phyloP scores from a whole-genome alignment of 345 rosid genomes.

The Pistacia vera region DNA sequence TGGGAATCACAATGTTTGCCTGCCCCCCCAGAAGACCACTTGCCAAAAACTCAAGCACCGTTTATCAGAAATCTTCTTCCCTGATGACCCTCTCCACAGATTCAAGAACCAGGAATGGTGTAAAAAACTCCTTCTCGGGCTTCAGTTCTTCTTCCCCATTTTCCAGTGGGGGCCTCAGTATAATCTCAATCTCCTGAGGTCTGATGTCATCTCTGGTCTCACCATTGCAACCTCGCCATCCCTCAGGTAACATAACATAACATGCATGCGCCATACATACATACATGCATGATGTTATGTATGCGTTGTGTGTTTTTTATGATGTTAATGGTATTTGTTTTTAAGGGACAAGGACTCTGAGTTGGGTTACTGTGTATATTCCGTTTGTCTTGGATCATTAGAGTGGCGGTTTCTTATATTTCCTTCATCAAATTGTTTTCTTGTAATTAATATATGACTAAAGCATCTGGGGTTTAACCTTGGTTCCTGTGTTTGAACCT shows the following conservation, averaged over 20 bases:
- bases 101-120: slow-evolving; percentile 78
- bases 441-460: background rate
- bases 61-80: slow-evolving; percentile 78
- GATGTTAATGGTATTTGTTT: slow-evolving; percentile 1
- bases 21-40: slow-evolving; percentile 69
- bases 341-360: slow-evolving; percentile 20
- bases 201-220: slow-evolving; percentile 91
- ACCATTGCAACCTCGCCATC: slow-evolving; percentile 99
- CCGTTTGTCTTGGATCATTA: slow-evolving; percentile 28
- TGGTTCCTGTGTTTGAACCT: slow-evolving; percentile 14
- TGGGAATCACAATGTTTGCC: slow-evolving; percentile 72
- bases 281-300: background rate
- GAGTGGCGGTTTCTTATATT: slow-evolving; percentile 17
- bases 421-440: background rate
- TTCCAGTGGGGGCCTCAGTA: slow-evolving; percentile 82
- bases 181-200: slow-evolving; percentile 58
- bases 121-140: slow-evolving; percentile 53
- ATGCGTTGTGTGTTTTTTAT: background rate
- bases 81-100: slow-evolving; percentile 86
- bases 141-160: slow-evolving; percentile 80
- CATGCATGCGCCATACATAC: background rate
- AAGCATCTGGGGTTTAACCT: slow-evolving; percentile 11
- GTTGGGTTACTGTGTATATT: slow-evolving; percentile 22
- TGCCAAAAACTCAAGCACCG: slow-evolving; percentile 64
- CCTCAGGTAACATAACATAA: slow-evolving; percentile 71